Conservation (phyloP, 2,329 filamentous ascomycete genomes). For the Penicillium aurantiogriseum region DNA sequence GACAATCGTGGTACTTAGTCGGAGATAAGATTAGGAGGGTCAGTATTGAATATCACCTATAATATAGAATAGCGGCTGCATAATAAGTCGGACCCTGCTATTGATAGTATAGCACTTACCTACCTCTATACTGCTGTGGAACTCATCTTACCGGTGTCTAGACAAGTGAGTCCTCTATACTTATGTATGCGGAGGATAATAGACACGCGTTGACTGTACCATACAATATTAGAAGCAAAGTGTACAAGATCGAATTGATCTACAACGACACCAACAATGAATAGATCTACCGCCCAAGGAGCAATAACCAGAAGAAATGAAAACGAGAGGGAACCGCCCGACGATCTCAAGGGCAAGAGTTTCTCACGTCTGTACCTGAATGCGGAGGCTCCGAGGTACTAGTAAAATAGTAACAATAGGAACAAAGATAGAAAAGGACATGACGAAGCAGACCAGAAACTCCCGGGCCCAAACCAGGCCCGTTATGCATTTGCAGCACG, state of each 20-base stretch:
- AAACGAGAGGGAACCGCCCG: background rate
- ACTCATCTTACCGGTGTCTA: background rate
- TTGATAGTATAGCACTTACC: background rate
- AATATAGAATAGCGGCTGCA: background rate
- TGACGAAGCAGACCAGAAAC: constrained; percentile 17
- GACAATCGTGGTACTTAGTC: too few species aligned
- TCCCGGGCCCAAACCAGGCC: constrained; percentile 21
- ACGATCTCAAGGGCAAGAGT: background rate
- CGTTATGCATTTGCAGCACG: constrained; percentile 23
- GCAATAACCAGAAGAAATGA: background rate
- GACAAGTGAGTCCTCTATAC: background rate
- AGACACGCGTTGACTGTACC: background rate
- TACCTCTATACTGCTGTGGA: background rate
- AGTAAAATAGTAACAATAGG: background rate
- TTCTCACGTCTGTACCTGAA: constrained; percentile 16
- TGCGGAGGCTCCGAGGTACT: background rate
- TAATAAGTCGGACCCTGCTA: background rate
- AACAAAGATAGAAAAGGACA: constrained; percentile 13
- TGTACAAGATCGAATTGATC: background rate
- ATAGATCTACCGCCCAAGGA: background rate
- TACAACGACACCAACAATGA: background rate
- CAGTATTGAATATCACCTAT: too few species aligned
- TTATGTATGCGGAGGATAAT: background rate
- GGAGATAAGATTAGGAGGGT: too few species aligned
- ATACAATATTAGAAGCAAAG: background rate